A percentile compares a stretch with the other conserved stretches of the same genome.
Evolutionary conservation across 2,329 filamentous ascomycete genomes (phyloP).

Genomic region (Verticillium isaacii): DNA sequence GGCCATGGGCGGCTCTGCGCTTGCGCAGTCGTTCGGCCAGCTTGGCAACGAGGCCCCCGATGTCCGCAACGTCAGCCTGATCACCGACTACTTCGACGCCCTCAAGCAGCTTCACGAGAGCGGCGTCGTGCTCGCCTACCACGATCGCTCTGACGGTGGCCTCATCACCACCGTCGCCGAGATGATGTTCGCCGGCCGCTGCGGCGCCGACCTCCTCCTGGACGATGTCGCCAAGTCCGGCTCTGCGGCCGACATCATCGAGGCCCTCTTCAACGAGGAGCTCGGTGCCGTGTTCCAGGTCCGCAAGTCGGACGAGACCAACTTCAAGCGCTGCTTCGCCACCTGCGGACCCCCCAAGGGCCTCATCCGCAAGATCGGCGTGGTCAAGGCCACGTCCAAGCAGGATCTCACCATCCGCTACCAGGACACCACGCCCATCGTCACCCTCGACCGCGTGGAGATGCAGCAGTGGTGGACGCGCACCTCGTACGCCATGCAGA

Average conservation of each 20-base stretch:
- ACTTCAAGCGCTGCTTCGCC: constrained; percentile 86
- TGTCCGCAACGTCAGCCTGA: constrained; percentile 72
- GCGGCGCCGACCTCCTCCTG: constrained; percentile 79
- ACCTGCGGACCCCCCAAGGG: constrained; percentile 81
- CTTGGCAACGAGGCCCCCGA: constrained; percentile 83
- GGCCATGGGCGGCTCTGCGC: constrained; percentile 82
- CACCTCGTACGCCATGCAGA: constrained; percentile 90
- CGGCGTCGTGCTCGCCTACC: constrained; percentile 77
- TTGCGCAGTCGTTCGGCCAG: constrained; percentile 85
- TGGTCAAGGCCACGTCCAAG: constrained; percentile 62
- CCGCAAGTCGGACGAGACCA: constrained; percentile 74
- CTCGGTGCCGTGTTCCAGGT: constrained; percentile 95
- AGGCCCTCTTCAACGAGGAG: constrained; percentile 91
- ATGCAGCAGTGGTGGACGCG: constrained; percentile 86
- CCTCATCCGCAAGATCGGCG: constrained; percentile 79
- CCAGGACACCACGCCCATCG: constrained; percentile 57
- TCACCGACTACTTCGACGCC: constrained; percentile 90
- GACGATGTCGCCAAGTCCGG: constrained; percentile 65
- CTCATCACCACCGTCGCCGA: constrained; percentile 86
- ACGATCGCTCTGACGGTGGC: constrained; percentile 91
- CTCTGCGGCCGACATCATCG: constrained; percentile 59
- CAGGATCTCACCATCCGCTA: constrained; percentile 76
- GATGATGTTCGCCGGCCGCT: constrained; percentile 97
- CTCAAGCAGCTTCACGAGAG: constrained; percentile 59
- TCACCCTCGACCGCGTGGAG: constrained; percentile 62